Base-by-base conservation (phyloP, 2,329 filamentous ascomycete genomes). In the Rutstroemia sp. region DNA sequence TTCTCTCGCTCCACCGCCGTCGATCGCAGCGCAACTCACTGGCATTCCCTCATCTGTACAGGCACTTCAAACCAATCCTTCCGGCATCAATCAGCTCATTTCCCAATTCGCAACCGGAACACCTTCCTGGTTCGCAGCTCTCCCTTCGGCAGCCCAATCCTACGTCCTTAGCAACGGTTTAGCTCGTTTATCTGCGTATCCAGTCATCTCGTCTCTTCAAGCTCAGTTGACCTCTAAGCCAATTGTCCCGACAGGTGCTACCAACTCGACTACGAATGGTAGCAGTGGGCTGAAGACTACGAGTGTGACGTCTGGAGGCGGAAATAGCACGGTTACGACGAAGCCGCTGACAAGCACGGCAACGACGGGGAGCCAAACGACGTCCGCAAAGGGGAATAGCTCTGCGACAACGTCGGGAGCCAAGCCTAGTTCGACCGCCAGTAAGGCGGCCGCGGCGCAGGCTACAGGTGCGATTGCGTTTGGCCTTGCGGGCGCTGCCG, bases 281-380 rank as follows among this genome's bases (percentile, higher is more conserved):
- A 44, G 41, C 8, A 14, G 41, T 12, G 41, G 41, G 21, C 12
- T 21, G 17, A 44, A 44, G 21, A 44, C 34, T 5, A 42, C 51
- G 16, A 47, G 19, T 51, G 41, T 21, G 7, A 19, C 38, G 9
- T 30, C 21, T 12, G 12, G 19, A 4, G 21, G 47, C 1, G 47
- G 53, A 3, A 56, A 56, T 51, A 45, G 53, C 16, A 56, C 53
- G n/a, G 53, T 56, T 3, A 51, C 39, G 27, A 42, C 39, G 17
- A 19, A 21, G 12, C 27, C 27, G 6, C 12, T 48, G 23, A 19
- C 51, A 23, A 23, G 8, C 2, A 49, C 51, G 34, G 23, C 30
- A 17, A 21, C 42, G 10, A 21, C 42, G 10, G 27, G 23, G 5
- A 48, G 14, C 16, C 19, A 34, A 12, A 19, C 17, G 9, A 49